phyloP scores from a whole-genome alignment of 2,329 filamentous ascomycete genomes.

The Trichoderma koningii region DNA sequence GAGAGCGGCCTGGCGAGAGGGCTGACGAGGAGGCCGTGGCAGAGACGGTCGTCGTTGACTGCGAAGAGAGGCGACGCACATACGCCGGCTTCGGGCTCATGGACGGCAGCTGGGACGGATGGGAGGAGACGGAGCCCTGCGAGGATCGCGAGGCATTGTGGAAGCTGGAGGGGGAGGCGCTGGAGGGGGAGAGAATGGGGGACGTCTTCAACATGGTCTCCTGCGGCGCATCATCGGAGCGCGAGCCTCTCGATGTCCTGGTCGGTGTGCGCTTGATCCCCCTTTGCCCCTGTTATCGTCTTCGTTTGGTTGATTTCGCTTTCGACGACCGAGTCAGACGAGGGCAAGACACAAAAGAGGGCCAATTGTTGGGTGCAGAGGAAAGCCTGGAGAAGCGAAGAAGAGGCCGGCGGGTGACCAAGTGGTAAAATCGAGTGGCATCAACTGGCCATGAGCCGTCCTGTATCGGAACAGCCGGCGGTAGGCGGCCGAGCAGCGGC shows the following conservation, averaged over 20 bases:
- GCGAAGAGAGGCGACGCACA: slow-evolving; percentile 25
- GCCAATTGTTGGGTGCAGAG: background rate
- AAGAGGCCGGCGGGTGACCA: background rate
- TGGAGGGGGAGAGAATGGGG: slow-evolving; percentile 53
- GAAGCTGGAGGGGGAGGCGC: slow-evolving; percentile 54
- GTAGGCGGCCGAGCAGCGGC: slow-evolving; percentile 9
- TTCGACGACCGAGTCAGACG: background rate
- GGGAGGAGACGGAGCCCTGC: slow-evolving; percentile 23
- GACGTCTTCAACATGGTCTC: slow-evolving; percentile 64
- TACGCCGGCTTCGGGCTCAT: slow-evolving; percentile 27
- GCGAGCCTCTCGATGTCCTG: background rate
- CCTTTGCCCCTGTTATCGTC: background rate
- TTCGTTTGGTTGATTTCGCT: background rate
- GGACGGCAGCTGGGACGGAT: slow-evolving; percentile 13
- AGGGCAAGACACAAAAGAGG: background rate
- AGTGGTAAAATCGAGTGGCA: background rate
- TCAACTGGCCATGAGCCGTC: slow-evolving; percentile 17
- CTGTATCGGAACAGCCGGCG: slow-evolving; percentile 16
- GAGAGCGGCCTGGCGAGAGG: slow-evolving; percentile 13
- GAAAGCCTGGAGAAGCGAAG: background rate
- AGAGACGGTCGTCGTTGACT: slow-evolving; percentile 12
- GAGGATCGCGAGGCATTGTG: slow-evolving; percentile 36
- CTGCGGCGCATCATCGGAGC: slow-evolving; percentile 51
- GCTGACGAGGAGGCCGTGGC: slow-evolving; percentile 21
- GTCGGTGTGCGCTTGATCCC: background rate